phyloP scores from a whole-genome alignment of 139 green algal species.

The Medakamo hakoo region DNA sequence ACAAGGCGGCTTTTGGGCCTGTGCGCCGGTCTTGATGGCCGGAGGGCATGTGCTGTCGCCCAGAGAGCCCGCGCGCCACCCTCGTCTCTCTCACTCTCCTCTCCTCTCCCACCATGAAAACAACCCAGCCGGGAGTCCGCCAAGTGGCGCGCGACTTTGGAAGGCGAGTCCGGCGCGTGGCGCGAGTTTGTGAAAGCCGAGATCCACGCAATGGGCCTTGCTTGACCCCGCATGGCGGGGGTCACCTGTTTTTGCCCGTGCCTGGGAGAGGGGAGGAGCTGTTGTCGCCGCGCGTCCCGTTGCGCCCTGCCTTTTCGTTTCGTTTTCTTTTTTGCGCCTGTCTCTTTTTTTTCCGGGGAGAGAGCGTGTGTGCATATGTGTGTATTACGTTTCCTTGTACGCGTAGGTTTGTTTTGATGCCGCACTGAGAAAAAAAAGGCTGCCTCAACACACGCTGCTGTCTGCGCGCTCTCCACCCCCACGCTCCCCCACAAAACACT shows the following conservation, averaged over 20 bases:
- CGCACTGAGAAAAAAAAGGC: too few species aligned
- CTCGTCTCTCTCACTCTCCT: background rate
- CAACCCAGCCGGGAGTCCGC: background rate
- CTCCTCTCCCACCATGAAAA: background rate
- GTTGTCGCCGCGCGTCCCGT: too few species aligned
- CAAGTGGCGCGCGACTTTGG: background rate
- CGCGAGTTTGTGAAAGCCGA: background rate
- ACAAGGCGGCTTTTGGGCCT: background rate
- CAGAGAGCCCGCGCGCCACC: too few species aligned
- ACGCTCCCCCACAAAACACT: too few species aligned
- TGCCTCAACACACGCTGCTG: too few species aligned
- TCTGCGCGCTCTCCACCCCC: too few species aligned
- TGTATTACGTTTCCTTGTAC: too few species aligned
- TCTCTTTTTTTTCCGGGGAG: background rate
- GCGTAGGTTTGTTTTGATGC: background rate
- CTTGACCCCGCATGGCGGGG: too few species aligned
- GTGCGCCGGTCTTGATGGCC: background rate
- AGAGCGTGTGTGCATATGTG: too few species aligned
- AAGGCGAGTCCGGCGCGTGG: background rate
- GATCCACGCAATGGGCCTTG: background rate
- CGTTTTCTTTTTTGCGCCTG: background rate
- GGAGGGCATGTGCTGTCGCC: background rate
- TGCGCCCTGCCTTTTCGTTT: too few species aligned
- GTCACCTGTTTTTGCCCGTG: too few species aligned
- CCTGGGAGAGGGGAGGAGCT: too few species aligned